Percentiles rank a stretch among this genome's conserved stretches.
These are phyloP conservation scores for Cladosporium sp. DNA, from an alignment of 2,329 filamentous ascomycete genomes.

Conservation along the genomic window DNA sequence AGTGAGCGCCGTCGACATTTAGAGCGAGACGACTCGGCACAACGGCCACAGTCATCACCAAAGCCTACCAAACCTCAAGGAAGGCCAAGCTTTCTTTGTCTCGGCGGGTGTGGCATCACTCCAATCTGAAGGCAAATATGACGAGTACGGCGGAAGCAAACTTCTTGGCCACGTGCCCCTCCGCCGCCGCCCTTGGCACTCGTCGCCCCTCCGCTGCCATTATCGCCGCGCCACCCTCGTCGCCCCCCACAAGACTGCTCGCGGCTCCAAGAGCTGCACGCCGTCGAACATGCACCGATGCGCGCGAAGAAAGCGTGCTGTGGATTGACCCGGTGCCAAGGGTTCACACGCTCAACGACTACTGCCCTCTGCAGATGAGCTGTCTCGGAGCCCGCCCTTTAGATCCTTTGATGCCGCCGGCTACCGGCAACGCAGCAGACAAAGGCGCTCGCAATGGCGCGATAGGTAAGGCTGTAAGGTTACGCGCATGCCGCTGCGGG, in stretches of 20 bases:
- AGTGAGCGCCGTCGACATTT: not conserved
- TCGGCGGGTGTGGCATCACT: conserved; percentile 6
- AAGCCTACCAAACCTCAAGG: not conserved
- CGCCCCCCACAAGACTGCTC: conserved; percentile 6
- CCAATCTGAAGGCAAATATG: not conserved
- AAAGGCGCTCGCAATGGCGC: not conserved
- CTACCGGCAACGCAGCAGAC: not conserved
- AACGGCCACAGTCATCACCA: conserved; percentile 4
- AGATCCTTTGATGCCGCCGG: not conserved
- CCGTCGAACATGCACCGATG: conserved; percentile 17
- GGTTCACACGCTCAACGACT: not conserved
- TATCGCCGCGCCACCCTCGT: conserved; percentile 18
- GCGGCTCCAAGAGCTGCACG: conserved; percentile 15
- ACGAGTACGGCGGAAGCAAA: conserved; percentile 6
- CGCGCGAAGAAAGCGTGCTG: conserved; percentile 14
- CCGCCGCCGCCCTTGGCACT: conserved; percentile 18
- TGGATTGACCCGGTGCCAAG: conserved; percentile 15
- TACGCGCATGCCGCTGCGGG: conserved; percentile 8
- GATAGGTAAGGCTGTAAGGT: conserved; percentile 13
- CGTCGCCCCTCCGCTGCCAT: conserved; percentile 13
- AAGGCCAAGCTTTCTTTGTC: conserved; percentile 17
- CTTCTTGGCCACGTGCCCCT: conserved; percentile 19
- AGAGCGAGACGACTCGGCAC: conserved; percentile 7
- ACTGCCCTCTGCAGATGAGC: not conserved
- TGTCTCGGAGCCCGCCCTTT: not conserved